phyloP scores from a whole-genome alignment of 805 yeast species.

The Yarrowia porcina region DNA sequence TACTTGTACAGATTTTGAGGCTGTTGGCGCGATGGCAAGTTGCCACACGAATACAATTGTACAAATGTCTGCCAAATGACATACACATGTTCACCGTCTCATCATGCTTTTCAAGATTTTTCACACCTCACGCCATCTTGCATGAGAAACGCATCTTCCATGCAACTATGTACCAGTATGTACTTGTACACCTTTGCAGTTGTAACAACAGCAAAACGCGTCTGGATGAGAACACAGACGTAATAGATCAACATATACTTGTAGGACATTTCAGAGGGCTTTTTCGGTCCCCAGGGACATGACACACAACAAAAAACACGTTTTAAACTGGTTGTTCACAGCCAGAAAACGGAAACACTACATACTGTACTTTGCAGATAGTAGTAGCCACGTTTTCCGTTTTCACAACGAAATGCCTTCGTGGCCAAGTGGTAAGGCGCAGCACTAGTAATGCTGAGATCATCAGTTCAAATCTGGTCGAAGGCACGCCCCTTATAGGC shows the following conservation, averaged over 20 bases:
- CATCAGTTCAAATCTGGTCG: slow-evolving; percentile 25
- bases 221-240: neutral
- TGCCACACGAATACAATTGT: too few species aligned
- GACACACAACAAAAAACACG: neutral
- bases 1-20: too few species aligned
- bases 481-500: slow-evolving; percentile 15
- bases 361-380: neutral
- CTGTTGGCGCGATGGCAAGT: too few species aligned
- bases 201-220: neutral
- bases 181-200: slow-evolving; percentile 19
- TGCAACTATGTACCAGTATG: too few species aligned
- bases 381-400: neutral
- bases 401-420: neutral
- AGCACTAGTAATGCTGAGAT: slow-evolving; percentile 23
- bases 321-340: too few species aligned
- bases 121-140: neutral
- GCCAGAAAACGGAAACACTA: too few species aligned
- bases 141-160: neutral
- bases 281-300: too few species aligned
- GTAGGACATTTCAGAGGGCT: too few species aligned
- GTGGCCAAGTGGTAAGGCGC: slow-evolving; percentile 25
- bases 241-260: neutral
- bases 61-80: neutral
- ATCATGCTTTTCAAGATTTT: neutral
- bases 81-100: neutral